phyloP scores from a whole-genome alignment of 192 early-diverging fungal genomes.

The Podila epigama region DNA sequence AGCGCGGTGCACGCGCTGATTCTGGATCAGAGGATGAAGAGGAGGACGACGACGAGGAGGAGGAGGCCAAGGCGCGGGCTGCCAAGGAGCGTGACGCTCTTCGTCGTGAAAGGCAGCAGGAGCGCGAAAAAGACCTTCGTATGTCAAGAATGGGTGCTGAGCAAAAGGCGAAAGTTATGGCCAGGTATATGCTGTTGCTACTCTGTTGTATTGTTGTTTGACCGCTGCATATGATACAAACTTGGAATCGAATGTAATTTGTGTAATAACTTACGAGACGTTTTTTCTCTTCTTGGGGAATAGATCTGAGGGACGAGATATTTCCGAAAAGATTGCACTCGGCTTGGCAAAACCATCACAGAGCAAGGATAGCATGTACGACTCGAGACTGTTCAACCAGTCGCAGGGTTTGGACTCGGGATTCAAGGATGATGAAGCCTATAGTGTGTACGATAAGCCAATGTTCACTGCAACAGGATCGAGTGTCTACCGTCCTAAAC shows the following conservation, averaged over 20 bases:
- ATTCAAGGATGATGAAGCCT: slow-evolving; percentile 91
- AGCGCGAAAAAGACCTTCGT: slow-evolving; percentile 87
- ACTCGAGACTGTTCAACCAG: slow-evolving; percentile 95
- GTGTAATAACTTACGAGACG: too few species aligned
- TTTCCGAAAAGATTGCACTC: slow-evolving; percentile 98
- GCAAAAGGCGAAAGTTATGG: slow-evolving; percentile 80
- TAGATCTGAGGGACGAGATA: slow-evolving; percentile 87
- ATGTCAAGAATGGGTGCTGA: slow-evolving; percentile 90
- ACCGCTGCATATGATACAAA: background rate
- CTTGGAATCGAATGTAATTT: too few species aligned
- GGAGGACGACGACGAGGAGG: slow-evolving; percentile 61
- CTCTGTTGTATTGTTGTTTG: slow-evolving; percentile 10
- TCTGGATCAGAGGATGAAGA: slow-evolving; percentile 51
- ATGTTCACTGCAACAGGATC: slow-evolving; percentile 75
- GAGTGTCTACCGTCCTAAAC: slow-evolving; percentile 84
- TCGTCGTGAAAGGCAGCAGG: slow-evolving; percentile 80
- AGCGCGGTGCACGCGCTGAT: slow-evolving; percentile 7
- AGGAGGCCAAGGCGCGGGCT: slow-evolving; percentile 51
- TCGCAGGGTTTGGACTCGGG: slow-evolving; percentile 84
- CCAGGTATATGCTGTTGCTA: slow-evolving; percentile 50
- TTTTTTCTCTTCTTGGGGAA: background rate
- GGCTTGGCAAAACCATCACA: slow-evolving; percentile 93
- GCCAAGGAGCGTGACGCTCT: slow-evolving; percentile 86
- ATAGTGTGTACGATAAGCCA: slow-evolving; percentile 96
- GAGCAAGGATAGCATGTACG: slow-evolving; percentile 91